Evolutionary conservation across 257 asterid genomes (phyloP), one percentile per base, ranked within the genome.

Genomic region (Craterostigma plantagineum): DNA sequence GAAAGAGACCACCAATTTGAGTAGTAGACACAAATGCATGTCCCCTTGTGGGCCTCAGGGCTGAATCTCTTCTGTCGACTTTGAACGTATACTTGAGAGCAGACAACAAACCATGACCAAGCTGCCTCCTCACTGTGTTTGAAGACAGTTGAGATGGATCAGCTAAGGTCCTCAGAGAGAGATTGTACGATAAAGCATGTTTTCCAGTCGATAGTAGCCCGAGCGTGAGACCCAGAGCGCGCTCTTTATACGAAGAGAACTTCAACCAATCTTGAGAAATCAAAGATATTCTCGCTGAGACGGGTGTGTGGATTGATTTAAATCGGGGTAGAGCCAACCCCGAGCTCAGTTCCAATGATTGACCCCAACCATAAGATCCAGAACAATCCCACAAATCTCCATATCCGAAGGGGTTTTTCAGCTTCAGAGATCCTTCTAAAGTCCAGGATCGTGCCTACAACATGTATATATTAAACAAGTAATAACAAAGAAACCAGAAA

Each of bases 381-480:
- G 93, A 80, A 59, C 76, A 81, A 67, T 84, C 93, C 96, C 93
- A 90, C 47, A 80, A 8, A 69, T 90, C 99, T 44, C 94, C 96
- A 64, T 90, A 77, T 46, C 99, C 99, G 48, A 80, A 64, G 66
- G 80, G 48, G 61, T 77, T 90, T 63, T 76, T 90, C 73, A 80
- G 68, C 55, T 69, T 84, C 50, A 75, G 45, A 6, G 91, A 61
- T 34, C 81, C 91, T 65, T 84, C 92, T 11, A 66, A 56, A 18
- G 92, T 64, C 84, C 92, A 84, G 33, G 92, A 72, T 58, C 91
- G 71, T 63, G 92, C 76, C 99, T 90, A 52, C 63, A 66, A 58
- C 67, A 50, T 53, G 59, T 38, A 49, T 42, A 10, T 34, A n/a
- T n/a, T 52, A 18, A 65, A 68, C 63, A 58, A 41, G 53, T 44